Conservation (phyloP, 148 eudicot genomes). For the Arbutus unedo region DNA sequence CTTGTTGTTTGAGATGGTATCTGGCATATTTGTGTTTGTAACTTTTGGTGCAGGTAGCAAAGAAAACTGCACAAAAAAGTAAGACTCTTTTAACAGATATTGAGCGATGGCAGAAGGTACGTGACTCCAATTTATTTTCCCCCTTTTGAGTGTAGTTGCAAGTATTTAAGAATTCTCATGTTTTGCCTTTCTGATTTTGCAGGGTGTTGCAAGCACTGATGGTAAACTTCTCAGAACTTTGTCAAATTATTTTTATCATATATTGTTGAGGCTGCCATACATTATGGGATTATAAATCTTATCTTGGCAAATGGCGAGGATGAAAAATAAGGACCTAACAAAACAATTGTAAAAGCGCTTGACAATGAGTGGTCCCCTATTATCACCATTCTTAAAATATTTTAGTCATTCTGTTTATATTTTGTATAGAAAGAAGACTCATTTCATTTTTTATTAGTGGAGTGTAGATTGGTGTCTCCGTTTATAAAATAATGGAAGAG, state of each 20-base stretch:
- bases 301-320: neutral
- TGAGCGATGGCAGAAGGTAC: slow-evolving; percentile 97
- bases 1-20: neutral
- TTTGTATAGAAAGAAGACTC: neutral
- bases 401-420: neutral
- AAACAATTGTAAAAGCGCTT: neutral
- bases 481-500: neutral
- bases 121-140: slow-evolving; percentile 2
- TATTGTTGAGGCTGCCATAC: neutral
- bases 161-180: slow-evolving; percentile 22
- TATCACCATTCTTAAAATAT: slow-evolving; percentile 10
- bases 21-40: slow-evolving; percentile 25
- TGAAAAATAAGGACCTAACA: neutral
- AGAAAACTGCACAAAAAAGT: slow-evolving; percentile 88
- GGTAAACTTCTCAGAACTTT: slow-evolving; percentile 39
- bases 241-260: neutral
- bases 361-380: neutral
- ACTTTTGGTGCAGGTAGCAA: slow-evolving; percentile 63
- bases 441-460: neutral
- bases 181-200: slow-evolving; percentile 28
- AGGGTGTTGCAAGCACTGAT: slow-evolving; percentile 95
- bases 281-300: slow-evolving; percentile 2
- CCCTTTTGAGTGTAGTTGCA: slow-evolving; percentile 1
- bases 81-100: slow-evolving; percentile 77
- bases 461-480: neutral